These are phyloP conservation scores for Aspergillus hancockii DNA, from an alignment of 495 filamentous ascomycete species.

Conservation along the genomic window DNA sequence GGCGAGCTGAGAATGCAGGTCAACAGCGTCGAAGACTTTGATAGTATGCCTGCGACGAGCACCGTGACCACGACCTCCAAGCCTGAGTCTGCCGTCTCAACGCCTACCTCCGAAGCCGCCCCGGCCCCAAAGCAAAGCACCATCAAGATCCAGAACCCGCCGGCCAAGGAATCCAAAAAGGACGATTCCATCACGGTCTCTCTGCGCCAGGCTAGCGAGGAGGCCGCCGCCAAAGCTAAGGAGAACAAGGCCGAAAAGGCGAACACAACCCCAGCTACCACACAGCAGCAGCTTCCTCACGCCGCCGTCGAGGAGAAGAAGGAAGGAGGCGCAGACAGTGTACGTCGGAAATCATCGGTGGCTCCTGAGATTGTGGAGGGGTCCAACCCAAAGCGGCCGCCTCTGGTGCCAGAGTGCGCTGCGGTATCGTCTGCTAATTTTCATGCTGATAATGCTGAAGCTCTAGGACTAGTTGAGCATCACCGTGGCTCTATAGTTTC, in stretches of 20 bases:
- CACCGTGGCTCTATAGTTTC: slow-evolving; percentile 48
- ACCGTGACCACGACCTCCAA: slow-evolving; percentile 25
- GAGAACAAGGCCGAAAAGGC: slow-evolving; percentile 19
- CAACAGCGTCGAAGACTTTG: slow-evolving; percentile 45
- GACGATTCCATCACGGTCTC: slow-evolving; percentile 51
- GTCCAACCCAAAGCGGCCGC: slow-evolving; percentile 30
- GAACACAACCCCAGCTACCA: slow-evolving; percentile 10
- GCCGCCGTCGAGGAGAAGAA: slow-evolving; percentile 11
- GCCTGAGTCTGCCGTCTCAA: slow-evolving; percentile 33
- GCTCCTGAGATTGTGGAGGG: slow-evolving; percentile 34
- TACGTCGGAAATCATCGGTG: slow-evolving; percentile 30
- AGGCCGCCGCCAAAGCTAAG: slow-evolving; percentile 66
- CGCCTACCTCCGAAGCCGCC: slow-evolving; percentile 33
- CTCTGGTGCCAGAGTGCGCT: slow-evolving; percentile 42
- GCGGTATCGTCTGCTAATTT: slow-evolving; percentile 48
- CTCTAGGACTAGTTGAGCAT: slow-evolving; percentile 41
- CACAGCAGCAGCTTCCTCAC: slow-evolving; percentile 9
- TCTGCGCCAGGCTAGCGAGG: slow-evolving; percentile 64
- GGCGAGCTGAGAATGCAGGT: slow-evolving; percentile 89
- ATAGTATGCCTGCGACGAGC: slow-evolving; percentile 46
- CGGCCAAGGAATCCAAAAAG: slow-evolving; percentile 35
- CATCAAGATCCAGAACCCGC: slow-evolving; percentile 47
- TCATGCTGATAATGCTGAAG: slow-evolving; percentile 43
- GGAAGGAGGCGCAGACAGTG: slow-evolving; percentile 22
- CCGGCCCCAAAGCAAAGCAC: slow-evolving; percentile 39